Base-by-base conservation (phyloP, 2,329 filamentous ascomycete genomes). In the Penicillium crustosum region DNA sequence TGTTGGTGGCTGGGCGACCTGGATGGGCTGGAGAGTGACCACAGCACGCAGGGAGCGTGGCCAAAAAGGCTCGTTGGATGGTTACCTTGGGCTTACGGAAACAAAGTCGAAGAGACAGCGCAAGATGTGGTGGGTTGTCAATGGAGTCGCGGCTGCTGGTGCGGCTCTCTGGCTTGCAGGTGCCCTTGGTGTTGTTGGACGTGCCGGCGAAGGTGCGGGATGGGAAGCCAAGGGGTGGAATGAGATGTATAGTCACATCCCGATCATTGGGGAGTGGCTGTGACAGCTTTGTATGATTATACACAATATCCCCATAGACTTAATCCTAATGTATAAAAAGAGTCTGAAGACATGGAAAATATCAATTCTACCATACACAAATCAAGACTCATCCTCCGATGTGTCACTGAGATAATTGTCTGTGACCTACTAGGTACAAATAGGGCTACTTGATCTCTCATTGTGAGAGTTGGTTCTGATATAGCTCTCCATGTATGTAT, bases 181-280 rank as follows among this genome's bases (percentile, higher is more conserved):
- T 4, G 89, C 90, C 0, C 73, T 97, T 35, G 91, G 89, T 0
- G 80, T 96, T 17, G 86, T 96, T 9, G 91, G 88, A 3, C 81
- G 84, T 61, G 89, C 83, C 1, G 92, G 91, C 0, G 74, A 79
- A 60, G 86, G 85, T 1, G 78, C 83, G 4, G 91, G 91, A 0
- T 97, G 92, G 91, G 81, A 96, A 54, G 91, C 86, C 2, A 88
- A 82, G 65, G 82, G 89, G 49, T 96, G 93, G 75, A 89, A 97
- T 77, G 83, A 86, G 49, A 79, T 96, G 62, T 92, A 87, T 71
- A 78, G 74, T 60, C 80, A 79, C 52, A 79, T 89, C 42, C 86
- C 86, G 1, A 64, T 87, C 13, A 69, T 88, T 53, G 81, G 82
- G 1, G 69, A 73, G 53, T 86, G 81, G 78, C 69, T 81, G 64